Evolutionary conservation across 1,139 yeast species (phyloP), one percentile per base, ranked within the genome.

Genomic region (Blastobotrys aristatus): DNA sequence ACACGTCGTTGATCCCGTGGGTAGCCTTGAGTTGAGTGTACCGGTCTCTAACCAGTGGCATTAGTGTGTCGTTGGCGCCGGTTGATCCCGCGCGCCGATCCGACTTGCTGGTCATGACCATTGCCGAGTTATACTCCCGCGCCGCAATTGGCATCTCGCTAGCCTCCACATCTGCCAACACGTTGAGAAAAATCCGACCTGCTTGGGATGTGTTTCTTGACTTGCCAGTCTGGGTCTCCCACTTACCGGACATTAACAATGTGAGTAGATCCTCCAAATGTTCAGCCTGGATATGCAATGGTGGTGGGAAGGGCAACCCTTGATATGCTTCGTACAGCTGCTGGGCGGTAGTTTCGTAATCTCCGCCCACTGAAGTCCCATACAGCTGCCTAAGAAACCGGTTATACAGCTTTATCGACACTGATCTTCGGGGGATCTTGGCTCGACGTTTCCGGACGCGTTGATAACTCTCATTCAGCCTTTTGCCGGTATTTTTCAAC

Each of bases 221-320:
- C 3, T 17, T 30, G 3, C 21, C 24, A 13, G 18, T n/a, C 1
- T 14, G 7, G 2, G 32, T 34, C 13, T 41, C 45, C 39, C 42
- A 32, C n/a, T 22, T 30, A 11, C 38, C 24, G 7, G 39, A 32
- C 50, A 47, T 47, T 27, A 27, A 30, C 18, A 30, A 40, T 20
- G 56, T 49, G 20, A 76, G 50, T 31, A 77, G 64, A 8, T 63
- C 65, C 50, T 74, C 73, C 31, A 76, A 61, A 53, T 75, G 74
- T 8, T 58, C 53, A 3, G 69, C 64, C 3, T 59, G 50, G 42
- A 74, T 58, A 46, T 66, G 65, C 4, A 62, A 54, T 4, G 73
- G 70, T 17, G 54, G 48, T 10, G 57, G 57, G 36, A 48, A 44
- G 1, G 77, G 76, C 10, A 74, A 56, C 7, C 63, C 60, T 21